Conservation (phyloP, 2,329 filamentous ascomycete genomes). For the Alternaria panax region DNA sequence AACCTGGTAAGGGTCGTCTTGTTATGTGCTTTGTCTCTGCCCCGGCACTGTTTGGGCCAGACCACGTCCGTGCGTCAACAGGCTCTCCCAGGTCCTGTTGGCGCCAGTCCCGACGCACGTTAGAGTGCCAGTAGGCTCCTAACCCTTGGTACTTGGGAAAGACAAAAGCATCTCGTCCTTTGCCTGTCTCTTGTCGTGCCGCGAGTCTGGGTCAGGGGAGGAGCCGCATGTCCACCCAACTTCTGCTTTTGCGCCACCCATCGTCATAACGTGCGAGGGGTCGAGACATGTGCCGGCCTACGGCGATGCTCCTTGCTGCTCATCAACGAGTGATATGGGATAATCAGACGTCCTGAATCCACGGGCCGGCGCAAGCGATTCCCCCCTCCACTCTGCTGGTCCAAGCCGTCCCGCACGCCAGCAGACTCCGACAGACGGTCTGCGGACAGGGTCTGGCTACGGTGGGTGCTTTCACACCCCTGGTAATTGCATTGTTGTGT, state of each 20-base stretch:
- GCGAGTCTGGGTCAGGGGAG: conserved; percentile 44
- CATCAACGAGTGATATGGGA: conserved; percentile 21
- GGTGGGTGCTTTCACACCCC: conserved; percentile 43
- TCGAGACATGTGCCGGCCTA: conserved; percentile 13
- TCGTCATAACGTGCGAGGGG: conserved; percentile 2
- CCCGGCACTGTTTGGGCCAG: conserved; percentile 41
- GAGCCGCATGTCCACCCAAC: conserved; percentile 40
- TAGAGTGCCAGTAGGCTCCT: conserved; percentile 34
- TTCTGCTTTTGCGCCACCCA: conserved; percentile 15
- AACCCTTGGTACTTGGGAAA: conserved; percentile 47
- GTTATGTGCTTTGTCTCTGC: conserved; percentile 43
- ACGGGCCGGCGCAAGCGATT: conserved; percentile 49
- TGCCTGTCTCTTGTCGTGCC: conserved; percentile 42
- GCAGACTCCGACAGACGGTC: conserved; percentile 45
- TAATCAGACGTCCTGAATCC: conserved; percentile 21
- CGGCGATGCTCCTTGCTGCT: conserved; percentile 12
- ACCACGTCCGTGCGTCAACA: conserved; percentile 42
- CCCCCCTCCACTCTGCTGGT: conserved; percentile 47
- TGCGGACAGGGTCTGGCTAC: conserved; percentile 45
- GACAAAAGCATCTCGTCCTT: conserved; percentile 34
- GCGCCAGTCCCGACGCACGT: conserved; percentile 47
- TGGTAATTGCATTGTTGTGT: conserved; percentile 44
- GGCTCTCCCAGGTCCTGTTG: conserved; percentile 35
- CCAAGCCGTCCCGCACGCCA: conserved; percentile 51
- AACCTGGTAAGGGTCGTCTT: conserved; percentile 29